phyloP scores from a whole-genome alignment of 306 rosid species.

The Ziziphus jujuba region DNA sequence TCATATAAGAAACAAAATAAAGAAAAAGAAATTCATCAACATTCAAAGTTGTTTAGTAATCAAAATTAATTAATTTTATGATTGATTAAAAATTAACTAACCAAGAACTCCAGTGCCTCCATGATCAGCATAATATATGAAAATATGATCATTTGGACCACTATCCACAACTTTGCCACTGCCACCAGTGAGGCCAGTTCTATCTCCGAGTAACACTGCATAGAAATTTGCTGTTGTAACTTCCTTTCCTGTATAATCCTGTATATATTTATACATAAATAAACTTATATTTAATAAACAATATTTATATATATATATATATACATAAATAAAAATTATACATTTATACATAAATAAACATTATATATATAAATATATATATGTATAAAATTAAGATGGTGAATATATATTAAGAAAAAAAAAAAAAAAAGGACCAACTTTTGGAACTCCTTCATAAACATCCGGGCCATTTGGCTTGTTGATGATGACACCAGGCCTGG shows the following conservation, averaged over 20 bases:
- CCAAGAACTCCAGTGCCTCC: conserved; percentile 46
- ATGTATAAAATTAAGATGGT: not conserved
- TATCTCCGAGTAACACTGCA: conserved; percentile 60
- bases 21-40: not conserved
- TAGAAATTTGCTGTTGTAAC: conserved; percentile 37
- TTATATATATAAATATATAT: too few species aligned
- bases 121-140: conserved; percentile 63
- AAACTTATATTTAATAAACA: too few species aligned
- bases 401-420: too few species aligned
- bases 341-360: too few species aligned
- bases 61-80: too few species aligned
- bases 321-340: not conserved
- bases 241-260: conserved; percentile 47
- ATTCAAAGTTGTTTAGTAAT: not conserved
- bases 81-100: conserved; percentile 23
- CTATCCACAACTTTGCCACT: conserved; percentile 65
- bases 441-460: not conserved
- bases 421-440: not conserved
- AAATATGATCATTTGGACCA: conserved; percentile 56
- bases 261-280: not conserved
- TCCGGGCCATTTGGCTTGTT: not conserved
- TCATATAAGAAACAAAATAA: too few species aligned
- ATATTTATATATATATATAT: too few species aligned
- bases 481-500: not conserved
- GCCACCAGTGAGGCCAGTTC: conserved; percentile 51